phyloP scores from a whole-genome alignment of 1,139 yeast species.

The Lodderomyces metapsilosis region DNA sequence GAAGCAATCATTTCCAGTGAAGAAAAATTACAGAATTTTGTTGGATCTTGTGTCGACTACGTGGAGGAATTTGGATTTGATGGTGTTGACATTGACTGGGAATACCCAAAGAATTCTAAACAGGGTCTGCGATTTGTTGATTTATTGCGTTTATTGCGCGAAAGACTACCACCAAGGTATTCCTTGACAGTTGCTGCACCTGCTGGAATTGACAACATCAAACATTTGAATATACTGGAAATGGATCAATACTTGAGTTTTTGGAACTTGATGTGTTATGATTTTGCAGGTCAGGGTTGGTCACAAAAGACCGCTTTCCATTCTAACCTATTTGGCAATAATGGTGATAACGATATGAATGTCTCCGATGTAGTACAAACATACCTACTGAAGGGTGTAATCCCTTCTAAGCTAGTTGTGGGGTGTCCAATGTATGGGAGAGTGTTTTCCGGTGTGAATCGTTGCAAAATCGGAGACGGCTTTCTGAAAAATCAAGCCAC shows the following conservation, averaged over 20 bases:
- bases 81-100: slow-evolving; percentile 96
- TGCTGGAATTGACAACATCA: slow-evolving; percentile 50
- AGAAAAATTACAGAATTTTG: slow-evolving; percentile 45
- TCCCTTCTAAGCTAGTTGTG: slow-evolving; percentile 55
- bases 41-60: slow-evolving; percentile 45
- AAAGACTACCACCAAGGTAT: slow-evolving; percentile 29
- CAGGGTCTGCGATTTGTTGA: slow-evolving; percentile 49
- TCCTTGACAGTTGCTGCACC: slow-evolving; percentile 77
- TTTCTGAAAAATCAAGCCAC: slow-evolving; percentile 34
- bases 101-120: slow-evolving; percentile 57
- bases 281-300: slow-evolving; percentile 76
- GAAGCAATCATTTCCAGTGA: slow-evolving; percentile 40
- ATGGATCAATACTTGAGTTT: slow-evolving; percentile 60
- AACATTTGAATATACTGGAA: slow-evolving; percentile 39
- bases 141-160: slow-evolving; percentile 44
- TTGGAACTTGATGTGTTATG: slow-evolving; percentile 93
- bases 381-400: slow-evolving; percentile 44
- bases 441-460: slow-evolving; percentile 48
- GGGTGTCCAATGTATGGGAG: slow-evolving; percentile 94
- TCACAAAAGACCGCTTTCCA: slow-evolving; percentile 61
- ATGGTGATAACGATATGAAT: slow-evolving; percentile 45
- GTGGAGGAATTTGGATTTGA: slow-evolving; percentile 67
- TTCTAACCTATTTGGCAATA: slow-evolving; percentile 57
- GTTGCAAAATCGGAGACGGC: slow-evolving; percentile 33
- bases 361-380: slow-evolving; percentile 49